These are phyloP conservation scores for Botrytis sinoallii DNA, from an alignment of 2,329 filamentous ascomycete genomes.

Conservation along the genomic window DNA sequence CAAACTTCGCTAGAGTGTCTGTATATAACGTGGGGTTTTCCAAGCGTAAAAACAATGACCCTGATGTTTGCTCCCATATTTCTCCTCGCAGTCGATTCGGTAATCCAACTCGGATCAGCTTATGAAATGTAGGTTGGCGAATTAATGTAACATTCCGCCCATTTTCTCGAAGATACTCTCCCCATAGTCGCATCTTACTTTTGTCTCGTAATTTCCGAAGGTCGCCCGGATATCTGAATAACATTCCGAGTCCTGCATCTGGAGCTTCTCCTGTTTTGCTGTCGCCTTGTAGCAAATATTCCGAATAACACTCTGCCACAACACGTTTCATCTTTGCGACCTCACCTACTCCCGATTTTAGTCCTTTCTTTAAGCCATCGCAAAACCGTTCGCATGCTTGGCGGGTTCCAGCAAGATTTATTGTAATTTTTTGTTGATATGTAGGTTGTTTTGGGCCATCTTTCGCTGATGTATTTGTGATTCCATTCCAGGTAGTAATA, in stretches of 20 bases:
- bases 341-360: constrained; percentile 82
- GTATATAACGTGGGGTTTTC: constrained; percentile 80
- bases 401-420: constrained; percentile 85
- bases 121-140: constrained; percentile 95
- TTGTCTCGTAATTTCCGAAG: constrained; percentile 88
- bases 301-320: constrained; percentile 83
- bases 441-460: constrained; percentile 46
- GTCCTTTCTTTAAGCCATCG: constrained; percentile 86
- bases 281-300: constrained; percentile 68
- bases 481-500: constrained; percentile 90
- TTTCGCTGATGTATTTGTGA: constrained; percentile 46
- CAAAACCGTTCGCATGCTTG: constrained; percentile 93
- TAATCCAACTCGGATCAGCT: constrained; percentile 90
- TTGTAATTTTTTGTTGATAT: constrained; percentile 79
- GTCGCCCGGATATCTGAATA: constrained; percentile 94
- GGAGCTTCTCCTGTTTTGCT: constrained; percentile 64
- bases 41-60: constrained; percentile 82
- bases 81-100: constrained; percentile 91
- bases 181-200: constrained; percentile 97
- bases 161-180: constrained; percentile 93
- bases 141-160: constrained; percentile 89
- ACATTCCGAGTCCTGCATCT: constrained; percentile 89
- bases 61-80: constrained; percentile 92
- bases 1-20: constrained; percentile 79
- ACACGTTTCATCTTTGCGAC: constrained; percentile 81